Evolutionary conservation across 2,329 filamentous ascomycete species (phyloP), one percentile per base, ranked within the genome.

Genomic region (Plectosphaerella sp.): DNA sequence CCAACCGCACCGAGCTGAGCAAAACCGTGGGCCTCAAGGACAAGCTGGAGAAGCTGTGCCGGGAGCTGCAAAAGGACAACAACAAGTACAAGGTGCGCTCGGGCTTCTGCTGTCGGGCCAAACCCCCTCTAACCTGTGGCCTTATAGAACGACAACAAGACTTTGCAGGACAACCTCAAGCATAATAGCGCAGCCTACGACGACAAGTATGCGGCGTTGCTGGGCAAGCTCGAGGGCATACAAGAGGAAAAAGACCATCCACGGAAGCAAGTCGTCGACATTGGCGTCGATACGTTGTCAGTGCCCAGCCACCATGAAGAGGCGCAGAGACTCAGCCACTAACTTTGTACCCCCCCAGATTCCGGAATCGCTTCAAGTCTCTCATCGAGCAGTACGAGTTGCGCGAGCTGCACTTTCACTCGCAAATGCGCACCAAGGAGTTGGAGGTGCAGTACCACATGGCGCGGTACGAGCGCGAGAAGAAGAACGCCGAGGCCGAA

Each of bases 311-410:
- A 39, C n/a, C 11, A 45, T 24, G 43, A 7, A 45, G 18, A 24
- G 43, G 10, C 8, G 25, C 8, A 3, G 25, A 18, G 5, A 12
- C 16, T 16, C 8, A 25, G 22, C 11, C 28, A 49, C 59, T 65
- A 57, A 55, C 65, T 78, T 3, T 33, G 28, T 9, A 12, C 28
- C 43, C 80, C 56, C 72, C 68, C 63, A 91, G 91, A 54, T 88
- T 88, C 67, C 94, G 92, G 66, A 80, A 87, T 49, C 82, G 86
- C n/a, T 94, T 94, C 75, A 97, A 96, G 68, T 96, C 91, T 1
- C 86, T 99, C 62, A 88, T 96, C 62, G 94, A 99, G 58, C 94
- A 97, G 70, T 97, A 96, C 69, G 94, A 99, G 71, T 79, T 96
- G 54, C 89, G 94, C 47, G 94, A 99, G 67, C 77, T 97, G 50